Percentiles rank a stretch among this genome's conserved stretches.
phyloP scores from a whole-genome alignment of 805 yeast genomes.

The Brettanomyces nanus region DNA sequence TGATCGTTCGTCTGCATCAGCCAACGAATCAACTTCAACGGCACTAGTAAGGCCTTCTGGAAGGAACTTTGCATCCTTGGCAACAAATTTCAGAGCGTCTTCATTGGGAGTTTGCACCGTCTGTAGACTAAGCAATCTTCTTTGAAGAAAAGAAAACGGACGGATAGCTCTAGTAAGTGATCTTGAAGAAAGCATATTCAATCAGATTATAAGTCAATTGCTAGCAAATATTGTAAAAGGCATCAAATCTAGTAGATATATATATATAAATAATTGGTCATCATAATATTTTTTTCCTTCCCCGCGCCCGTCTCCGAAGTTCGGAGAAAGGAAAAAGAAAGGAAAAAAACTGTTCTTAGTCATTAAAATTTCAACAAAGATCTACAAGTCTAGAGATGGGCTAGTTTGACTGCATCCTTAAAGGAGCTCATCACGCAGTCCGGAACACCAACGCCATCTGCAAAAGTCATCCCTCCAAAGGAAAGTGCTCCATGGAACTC shows the following conservation, averaged over 20 bases:
- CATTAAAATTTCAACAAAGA: too few relatives aligned
- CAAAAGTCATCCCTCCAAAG: conserved; percentile 74
- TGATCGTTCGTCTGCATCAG: conserved; percentile 49
- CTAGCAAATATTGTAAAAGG: too few relatives aligned
- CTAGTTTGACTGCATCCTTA: conserved; percentile 39
- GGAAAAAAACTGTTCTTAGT: too few relatives aligned
- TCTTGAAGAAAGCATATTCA: too few relatives aligned
- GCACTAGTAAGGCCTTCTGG: conserved; percentile 37
- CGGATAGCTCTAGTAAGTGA: too few relatives aligned
- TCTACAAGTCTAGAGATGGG: not conserved
- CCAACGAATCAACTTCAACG: conserved; percentile 42
- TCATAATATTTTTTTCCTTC: not conserved
- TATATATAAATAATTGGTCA: too few relatives aligned
- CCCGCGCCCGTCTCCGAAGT: not conserved
- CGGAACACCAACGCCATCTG: conserved; percentile 82
- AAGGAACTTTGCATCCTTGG: conserved; percentile 36
- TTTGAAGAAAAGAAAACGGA: not conserved
- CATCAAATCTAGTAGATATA: too few relatives aligned
- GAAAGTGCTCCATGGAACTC: conserved; percentile 36
- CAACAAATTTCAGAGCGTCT: conserved; percentile 62
- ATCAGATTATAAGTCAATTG: too few relatives aligned
- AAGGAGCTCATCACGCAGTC: conserved; percentile 68
- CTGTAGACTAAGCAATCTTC: conserved; percentile 21
- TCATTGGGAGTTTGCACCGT: conserved; percentile 65
- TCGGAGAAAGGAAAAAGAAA: too few relatives aligned